Conservation (phyloP, 2,329 filamentous ascomycete genomes). For the Fusarium decemcellulare region DNA sequence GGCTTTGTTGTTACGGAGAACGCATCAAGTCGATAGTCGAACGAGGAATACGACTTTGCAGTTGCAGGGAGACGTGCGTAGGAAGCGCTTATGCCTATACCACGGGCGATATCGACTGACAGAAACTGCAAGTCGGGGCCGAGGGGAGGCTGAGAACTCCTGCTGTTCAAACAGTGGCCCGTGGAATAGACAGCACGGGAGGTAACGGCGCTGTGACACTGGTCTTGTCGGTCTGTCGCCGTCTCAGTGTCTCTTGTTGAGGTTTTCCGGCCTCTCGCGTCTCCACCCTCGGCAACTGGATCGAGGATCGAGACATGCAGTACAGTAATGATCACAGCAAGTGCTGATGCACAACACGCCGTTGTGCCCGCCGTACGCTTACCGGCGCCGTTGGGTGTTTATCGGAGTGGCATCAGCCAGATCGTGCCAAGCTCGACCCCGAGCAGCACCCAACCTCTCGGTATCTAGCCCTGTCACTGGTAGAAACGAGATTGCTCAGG, state of each 20-base stretch:
- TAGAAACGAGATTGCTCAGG: slow-evolving; percentile 17
- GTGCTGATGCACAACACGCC: background rate
- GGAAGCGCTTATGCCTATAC: slow-evolving; percentile 8
- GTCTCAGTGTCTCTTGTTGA: background rate
- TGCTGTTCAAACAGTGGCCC: background rate
- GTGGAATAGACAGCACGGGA: slow-evolving; percentile 4
- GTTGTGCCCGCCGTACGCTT: background rate
- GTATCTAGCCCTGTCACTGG: slow-evolving; percentile 17
- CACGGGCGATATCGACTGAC: background rate
- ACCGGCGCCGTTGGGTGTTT: background rate
- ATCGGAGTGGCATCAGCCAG: slow-evolving; percentile 26
- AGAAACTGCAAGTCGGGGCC: background rate
- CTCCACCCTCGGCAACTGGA: slow-evolving; percentile 7
- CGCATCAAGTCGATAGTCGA: slow-evolving; percentile 16
- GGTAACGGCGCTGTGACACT: slow-evolving; percentile 16
- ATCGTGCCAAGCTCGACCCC: slow-evolving; percentile 25
- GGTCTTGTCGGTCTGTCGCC: slow-evolving; percentile 28
- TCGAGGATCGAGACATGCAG: slow-evolving; percentile 7
- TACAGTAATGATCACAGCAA: background rate
- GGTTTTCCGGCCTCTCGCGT: background rate
- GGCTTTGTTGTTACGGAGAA: slow-evolving; percentile 15
- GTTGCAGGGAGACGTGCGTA: slow-evolving; percentile 8
- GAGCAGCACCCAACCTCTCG: slow-evolving; percentile 26
- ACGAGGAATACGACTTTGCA: slow-evolving; percentile 6
- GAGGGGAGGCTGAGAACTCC: background rate